Evolutionary conservation across 768 basidiomycete genomes (phyloP).

Genomic region (Phaffia australis): DNA sequence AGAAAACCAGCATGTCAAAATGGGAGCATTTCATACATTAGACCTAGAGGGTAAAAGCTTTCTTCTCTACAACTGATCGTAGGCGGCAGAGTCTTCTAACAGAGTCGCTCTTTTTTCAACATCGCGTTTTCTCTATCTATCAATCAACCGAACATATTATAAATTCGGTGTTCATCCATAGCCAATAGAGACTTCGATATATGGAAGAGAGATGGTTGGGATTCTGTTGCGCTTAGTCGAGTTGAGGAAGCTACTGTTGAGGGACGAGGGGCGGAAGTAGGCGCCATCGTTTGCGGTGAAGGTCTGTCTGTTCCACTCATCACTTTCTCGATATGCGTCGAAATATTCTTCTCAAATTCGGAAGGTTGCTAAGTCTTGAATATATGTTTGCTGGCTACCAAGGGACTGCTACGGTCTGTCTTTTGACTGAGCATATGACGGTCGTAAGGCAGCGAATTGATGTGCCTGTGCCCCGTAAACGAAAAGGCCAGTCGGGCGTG

Average conservation of each 20-base stretch:
- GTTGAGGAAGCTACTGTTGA: constrained; percentile 81
- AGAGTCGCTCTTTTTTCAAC: neutral
- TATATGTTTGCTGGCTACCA: neutral
- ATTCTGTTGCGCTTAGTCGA: constrained; percentile 68
- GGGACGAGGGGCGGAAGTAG: constrained; percentile 92
- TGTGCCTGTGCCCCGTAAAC: constrained; percentile 82
- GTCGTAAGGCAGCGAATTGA: constrained; percentile 81
- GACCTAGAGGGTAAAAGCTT: constrained; percentile 56
- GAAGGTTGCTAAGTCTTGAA: neutral
- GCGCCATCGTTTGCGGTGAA: constrained; percentile 91
- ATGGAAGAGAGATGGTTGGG: constrained; percentile 79
- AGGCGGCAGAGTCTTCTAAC: neutral
- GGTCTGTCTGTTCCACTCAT: constrained; percentile 40
- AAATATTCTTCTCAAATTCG: neutral
- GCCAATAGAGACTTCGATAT: constrained; percentile 80
- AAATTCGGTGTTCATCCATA: constrained; percentile 17
- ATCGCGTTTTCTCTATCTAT: neutral
- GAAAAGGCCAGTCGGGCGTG: constrained; percentile 51
- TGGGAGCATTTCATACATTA: constrained; percentile 89
- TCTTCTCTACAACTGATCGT: neutral
- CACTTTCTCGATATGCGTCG: neutral
- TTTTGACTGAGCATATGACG: constrained; percentile 95
- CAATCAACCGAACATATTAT: neutral
- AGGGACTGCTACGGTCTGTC: constrained; percentile 82
- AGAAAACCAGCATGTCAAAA: constrained; percentile 79